phyloP scores from a whole-genome alignment of 129 eudicot species.

The Artemisia tridentata region DNA sequence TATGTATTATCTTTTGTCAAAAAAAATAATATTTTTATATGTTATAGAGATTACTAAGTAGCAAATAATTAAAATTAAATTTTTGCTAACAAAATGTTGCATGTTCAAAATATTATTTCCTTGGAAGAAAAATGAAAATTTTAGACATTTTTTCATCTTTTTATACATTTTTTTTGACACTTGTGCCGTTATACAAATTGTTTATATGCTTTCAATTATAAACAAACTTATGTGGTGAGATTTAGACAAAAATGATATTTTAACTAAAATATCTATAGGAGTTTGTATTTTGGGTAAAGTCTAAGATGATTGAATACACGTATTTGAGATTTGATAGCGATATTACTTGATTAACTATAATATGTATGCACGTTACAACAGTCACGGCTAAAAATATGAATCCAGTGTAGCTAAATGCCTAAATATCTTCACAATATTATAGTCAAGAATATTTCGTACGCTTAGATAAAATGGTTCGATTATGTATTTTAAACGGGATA shows the following conservation, averaged over 20 bases:
- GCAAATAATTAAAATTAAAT: not conserved
- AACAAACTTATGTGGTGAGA: not conserved
- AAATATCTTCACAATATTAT: not conserved
- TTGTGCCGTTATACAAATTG: not conserved
- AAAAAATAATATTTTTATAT: not conserved
- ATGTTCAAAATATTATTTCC: not conserved
- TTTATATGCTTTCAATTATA: not conserved
- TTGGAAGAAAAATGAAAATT: not conserved
- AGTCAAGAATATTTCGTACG: not conserved
- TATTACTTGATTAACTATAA: conserved; percentile 4
- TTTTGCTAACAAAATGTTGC: no score
- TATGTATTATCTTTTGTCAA: not conserved
- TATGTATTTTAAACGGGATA: no score
- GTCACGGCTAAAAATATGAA: conserved; percentile 16
- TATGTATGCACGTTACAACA: conserved; percentile 24
- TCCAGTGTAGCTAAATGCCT: not conserved
- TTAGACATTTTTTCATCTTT: no score
- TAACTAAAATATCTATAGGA: conserved; percentile 11
- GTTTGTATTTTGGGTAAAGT: conserved; percentile 31
- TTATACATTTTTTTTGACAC: not conserved
- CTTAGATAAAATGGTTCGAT: no score
- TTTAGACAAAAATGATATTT: conserved; percentile 13
- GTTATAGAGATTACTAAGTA: no score
- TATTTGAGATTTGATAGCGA: conserved; percentile 13
- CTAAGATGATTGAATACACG: conserved; percentile 34